Evolutionary conservation across 2,329 filamentous ascomycete genomes (phyloP), one percentile per base, ranked within the genome.

Genomic region (Chaetomiaceae sp.): DNA sequence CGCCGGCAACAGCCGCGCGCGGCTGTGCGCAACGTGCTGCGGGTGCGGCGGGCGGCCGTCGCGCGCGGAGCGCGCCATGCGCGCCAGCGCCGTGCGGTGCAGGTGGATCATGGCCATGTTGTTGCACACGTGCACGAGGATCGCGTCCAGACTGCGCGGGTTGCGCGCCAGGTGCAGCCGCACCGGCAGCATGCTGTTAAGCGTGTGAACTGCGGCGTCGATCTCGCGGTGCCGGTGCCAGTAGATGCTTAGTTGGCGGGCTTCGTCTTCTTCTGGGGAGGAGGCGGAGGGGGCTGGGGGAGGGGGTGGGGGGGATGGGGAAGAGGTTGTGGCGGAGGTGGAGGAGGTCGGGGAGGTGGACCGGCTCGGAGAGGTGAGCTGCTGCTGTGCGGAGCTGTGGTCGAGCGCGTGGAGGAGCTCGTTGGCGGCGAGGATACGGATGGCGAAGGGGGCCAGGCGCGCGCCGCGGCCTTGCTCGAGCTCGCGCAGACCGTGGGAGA

Each of bases 91-190:
- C 4, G 18, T 17, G 35, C 42, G 35, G 56, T 86, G 82, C 4
- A 86, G 66, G 59, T 80, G 84, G 35, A 86, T 85, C 1, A 78
- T 77, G 7, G 80, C 81, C 4, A 81, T 83, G 52, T 85, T 80
- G 12, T 85, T 76, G 56, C 75, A 77, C 75, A 85, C 81, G 54
- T 85, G 84, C 54, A 78, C 67, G 57, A 85, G 84, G 2, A 85
- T 72, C 15, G 79, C 73, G 48, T 84, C 84, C 0, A 78, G 69
- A 57, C 83, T 72, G 34, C 69, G 65, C 35, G 82, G 65, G 1
- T 76, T 78, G n/a, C 64, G 62, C 1, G 81, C 79, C 29, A 85
- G 64, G 40, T 78, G 72, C 26, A 86, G 66, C 49, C 74, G 66
- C 38, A 74, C 73, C 0, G 83, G 81, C 8, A 86, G 65, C 0